Evolutionary conservation across 805 yeast genomes (phyloP).

Genomic region (Ogataea pignaliae): DNA sequence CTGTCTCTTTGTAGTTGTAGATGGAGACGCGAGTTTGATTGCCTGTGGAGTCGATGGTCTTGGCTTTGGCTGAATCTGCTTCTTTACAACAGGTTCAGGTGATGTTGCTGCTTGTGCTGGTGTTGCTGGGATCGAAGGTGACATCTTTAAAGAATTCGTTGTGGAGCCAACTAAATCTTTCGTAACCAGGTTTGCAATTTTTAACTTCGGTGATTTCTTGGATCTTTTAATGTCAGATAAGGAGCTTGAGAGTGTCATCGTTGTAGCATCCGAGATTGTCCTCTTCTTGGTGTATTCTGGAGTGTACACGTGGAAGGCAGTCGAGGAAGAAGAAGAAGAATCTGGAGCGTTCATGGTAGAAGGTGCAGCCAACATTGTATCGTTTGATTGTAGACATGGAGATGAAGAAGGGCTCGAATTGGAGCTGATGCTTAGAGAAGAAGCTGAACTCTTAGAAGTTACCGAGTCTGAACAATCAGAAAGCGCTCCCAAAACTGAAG

Average conservation of each 20-base stretch:
- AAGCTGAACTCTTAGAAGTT: background rate
- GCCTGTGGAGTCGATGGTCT: slow-evolving; percentile 10
- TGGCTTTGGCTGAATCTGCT: background rate
- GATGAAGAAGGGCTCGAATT: too few species aligned
- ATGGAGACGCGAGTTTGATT: slow-evolving; percentile 31
- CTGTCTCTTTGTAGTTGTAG: slow-evolving; percentile 41
- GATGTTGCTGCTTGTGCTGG: background rate
- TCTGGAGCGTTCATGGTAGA: too few species aligned
- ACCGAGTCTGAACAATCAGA: background rate
- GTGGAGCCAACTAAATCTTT: background rate
- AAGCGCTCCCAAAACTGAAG: slow-evolving; percentile 1
- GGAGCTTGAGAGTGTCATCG: background rate
- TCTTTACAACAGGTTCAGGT: background rate
- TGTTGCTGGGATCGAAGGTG: too few species aligned
- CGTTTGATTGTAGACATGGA: too few species aligned
- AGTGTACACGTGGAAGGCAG: slow-evolving; percentile 7
- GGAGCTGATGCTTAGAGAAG: background rate
- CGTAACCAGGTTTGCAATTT: slow-evolving; percentile 15
- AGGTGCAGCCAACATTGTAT: too few species aligned
- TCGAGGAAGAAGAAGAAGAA: background rate
- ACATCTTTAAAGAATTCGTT: background rate
- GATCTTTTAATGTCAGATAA: slow-evolving; percentile 6
- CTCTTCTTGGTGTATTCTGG: slow-evolving; percentile 6
- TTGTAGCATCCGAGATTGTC: background rate
- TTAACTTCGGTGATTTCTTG: slow-evolving; percentile 19